Percentiles rank a stretch among this genome's conserved stretches.
Conservation (phyloP, 2,329 filamentous ascomycete species). For the Hypomyces perniciosus region DNA sequence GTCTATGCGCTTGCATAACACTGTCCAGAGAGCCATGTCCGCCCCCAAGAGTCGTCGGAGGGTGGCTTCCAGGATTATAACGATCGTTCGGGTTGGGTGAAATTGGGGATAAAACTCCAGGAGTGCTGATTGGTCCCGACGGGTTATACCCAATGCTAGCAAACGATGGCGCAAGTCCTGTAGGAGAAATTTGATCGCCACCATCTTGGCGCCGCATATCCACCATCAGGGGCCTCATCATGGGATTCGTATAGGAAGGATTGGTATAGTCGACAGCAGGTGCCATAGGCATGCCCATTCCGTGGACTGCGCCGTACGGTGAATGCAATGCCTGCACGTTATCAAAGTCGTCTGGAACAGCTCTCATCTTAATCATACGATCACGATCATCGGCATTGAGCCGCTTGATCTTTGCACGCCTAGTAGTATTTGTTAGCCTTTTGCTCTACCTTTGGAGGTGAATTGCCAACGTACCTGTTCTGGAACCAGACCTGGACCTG, state of each 20-base stretch:
- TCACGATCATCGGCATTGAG: constrained; percentile 65
- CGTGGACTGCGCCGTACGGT: constrained; percentile 57
- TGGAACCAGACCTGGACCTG: constrained; percentile 99
- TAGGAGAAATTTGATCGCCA: constrained; percentile 62
- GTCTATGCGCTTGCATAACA: constrained; percentile 39
- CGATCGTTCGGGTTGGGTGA: constrained; percentile 50
- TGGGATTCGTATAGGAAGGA: constrained; percentile 51
- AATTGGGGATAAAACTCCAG: constrained; percentile 53
- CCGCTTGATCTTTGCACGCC: constrained; percentile 66
- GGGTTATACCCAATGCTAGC: constrained; percentile 60
- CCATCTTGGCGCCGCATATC: constrained; percentile 59
- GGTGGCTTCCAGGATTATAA: constrained; percentile 46
- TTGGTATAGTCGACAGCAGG: constrained; percentile 44
- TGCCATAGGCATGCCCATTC: constrained; percentile 41
- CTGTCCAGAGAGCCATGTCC: constrained; percentile 42
- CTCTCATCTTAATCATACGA: constrained; percentile 65
- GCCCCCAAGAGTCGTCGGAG: constrained; percentile 41
- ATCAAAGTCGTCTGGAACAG: constrained; percentile 65
- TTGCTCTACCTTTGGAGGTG: not conserved
- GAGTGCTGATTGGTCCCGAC: constrained; percentile 40
- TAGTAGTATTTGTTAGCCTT: constrained; percentile 24
- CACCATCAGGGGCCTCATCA: constrained; percentile 62
- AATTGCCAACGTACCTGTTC: constrained; percentile 62
- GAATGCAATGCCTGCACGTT: constrained; percentile 64
- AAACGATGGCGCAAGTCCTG: constrained; percentile 61